These are phyloP conservation scores for Calendula officinalis DNA, from an alignment of 129 eudicot genomes.

Conservation along the genomic window DNA sequence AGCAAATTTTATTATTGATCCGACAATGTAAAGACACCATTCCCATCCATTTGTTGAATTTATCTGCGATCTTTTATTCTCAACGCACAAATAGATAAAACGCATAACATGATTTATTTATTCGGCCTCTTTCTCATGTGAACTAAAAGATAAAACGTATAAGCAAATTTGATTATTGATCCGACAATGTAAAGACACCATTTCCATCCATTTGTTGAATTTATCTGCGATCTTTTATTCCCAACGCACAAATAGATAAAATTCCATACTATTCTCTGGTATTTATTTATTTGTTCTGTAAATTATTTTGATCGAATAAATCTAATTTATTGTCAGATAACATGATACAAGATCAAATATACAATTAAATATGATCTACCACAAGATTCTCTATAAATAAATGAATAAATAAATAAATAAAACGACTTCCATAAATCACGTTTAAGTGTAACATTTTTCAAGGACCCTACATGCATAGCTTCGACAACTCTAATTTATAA, in stretches of 20 bases:
- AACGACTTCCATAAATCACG: conserved; percentile 50
- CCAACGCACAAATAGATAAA: conserved; percentile 23
- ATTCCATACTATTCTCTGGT: conserved; percentile 18
- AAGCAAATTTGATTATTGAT: not conserved
- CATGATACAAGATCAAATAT: conserved; percentile 17
- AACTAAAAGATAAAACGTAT: too few species aligned
- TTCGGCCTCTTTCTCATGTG: too few species aligned
- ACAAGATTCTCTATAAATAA: conserved; percentile 29
- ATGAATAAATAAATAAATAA: not conserved
- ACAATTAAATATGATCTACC: conserved; percentile 20
- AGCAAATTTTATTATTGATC: conserved; percentile 17
- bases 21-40: conserved; percentile 62
- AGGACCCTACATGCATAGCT: conserved; percentile 43
- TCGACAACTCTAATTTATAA: conserved; percentile 26
- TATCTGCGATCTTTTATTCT: conserved; percentile 28
- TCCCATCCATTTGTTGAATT: conserved; percentile 32
- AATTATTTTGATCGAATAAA: not conserved
- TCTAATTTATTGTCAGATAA: conserved; percentile 26
- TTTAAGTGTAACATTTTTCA: conserved; percentile 43
- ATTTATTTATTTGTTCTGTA: not conserved
- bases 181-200: conserved; percentile 65
- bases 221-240: conserved; percentile 27
- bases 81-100: conserved; percentile 21
- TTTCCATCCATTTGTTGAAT: conserved; percentile 33
- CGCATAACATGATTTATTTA: too few species aligned